Evolutionary conservation across 805 yeast species (phyloP).

Genomic region (Cyberlindnera americana): DNA sequence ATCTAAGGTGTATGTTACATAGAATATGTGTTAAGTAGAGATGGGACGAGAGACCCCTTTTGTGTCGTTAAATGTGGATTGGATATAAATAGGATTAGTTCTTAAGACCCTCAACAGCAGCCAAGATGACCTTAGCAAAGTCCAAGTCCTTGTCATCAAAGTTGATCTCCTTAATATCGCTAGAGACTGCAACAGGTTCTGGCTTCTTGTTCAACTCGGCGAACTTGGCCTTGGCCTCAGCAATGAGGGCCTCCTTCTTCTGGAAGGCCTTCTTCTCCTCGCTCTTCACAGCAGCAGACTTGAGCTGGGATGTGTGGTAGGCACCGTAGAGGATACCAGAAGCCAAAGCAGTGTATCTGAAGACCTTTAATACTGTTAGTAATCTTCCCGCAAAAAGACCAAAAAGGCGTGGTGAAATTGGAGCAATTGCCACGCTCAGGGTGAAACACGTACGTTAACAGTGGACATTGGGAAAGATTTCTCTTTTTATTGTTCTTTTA

Average conservation of each 20-base stretch:
- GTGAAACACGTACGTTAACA: conserved; percentile 47
- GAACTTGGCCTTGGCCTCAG: conserved; percentile 85
- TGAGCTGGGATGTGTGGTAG: conserved; percentile 70
- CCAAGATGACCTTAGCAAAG: conserved; percentile 64
- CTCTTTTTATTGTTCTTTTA: too few species aligned
- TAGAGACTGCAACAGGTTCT: conserved; percentile 31
- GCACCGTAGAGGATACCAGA: conserved; percentile 90
- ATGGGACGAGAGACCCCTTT: background rate
- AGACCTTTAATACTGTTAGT: conserved; percentile 53
- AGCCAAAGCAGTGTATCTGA: conserved; percentile 89
- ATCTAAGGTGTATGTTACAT: conserved; percentile 3
- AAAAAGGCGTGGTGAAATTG: too few species aligned
- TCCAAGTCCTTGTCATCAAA: conserved; percentile 91
- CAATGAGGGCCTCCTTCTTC: conserved; percentile 69
- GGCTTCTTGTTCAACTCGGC: conserved; percentile 57
- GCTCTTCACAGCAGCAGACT: conserved; percentile 53
- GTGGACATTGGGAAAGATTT: conserved; percentile 49
- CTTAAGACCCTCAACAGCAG: conserved; percentile 55
- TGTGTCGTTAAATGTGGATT: background rate
- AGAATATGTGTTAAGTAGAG: conserved; percentile 1
- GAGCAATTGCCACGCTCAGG: too few species aligned
- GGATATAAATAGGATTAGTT: too few species aligned
- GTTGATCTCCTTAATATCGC: conserved; percentile 48
- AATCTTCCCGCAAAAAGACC: too few species aligned
- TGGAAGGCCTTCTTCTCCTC: conserved; percentile 57